Base-by-base conservation (phyloP, 2,329 filamentous ascomycete species). In the Coniochaeta prunicola region DNA sequence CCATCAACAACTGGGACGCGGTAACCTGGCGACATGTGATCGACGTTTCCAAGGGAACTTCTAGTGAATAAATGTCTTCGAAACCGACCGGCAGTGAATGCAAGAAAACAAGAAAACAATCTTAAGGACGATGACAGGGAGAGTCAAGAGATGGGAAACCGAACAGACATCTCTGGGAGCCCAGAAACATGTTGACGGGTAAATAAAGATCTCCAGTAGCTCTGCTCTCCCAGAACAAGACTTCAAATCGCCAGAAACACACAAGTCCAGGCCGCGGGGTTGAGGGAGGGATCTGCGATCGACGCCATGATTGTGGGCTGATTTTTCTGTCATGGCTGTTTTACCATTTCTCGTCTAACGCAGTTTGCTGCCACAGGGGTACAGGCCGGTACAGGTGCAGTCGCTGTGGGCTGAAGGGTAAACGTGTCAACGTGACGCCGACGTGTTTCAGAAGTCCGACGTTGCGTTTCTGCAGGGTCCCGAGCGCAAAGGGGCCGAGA, bases 281-380 rank as follows among this genome's bases (percentile, higher is more conserved):
- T 13, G 45, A 10, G 53, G 33, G 53, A 15, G n/a, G 19, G 53
- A 54, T 54, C 53, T 54, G 33, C 53, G 33, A 33, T 54, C 28
- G 28, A 34, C 56, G 59, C 59, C 38, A 30, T 45, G 56, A 60
- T 56, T 58, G 48, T 64, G 63, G 63, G 19, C 63, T 64, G 63
- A 64, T 64, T 62, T 57, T 59, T 59, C 57, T 54, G 58, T 64
- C 60, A 64, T 64, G 19, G 57, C 28, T 63, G 63, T 64, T 62
- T 64, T 53, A 58, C 40, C 40, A 42, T 45, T 26, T 48, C 24
- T 53, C 57, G 26, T 59, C 50, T 54, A 33, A 54, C 45, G 24
- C 45, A 30, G 21, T 50, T 15, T 50, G 45, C 45, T 50, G 45
- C 2, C 45, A 50, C 45, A 26, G 24, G 45, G n/a, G n/a, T n/a